phyloP scores from a whole-genome alignment of 805 yeast species.

The Saccharomycopsis selenospora region DNA sequence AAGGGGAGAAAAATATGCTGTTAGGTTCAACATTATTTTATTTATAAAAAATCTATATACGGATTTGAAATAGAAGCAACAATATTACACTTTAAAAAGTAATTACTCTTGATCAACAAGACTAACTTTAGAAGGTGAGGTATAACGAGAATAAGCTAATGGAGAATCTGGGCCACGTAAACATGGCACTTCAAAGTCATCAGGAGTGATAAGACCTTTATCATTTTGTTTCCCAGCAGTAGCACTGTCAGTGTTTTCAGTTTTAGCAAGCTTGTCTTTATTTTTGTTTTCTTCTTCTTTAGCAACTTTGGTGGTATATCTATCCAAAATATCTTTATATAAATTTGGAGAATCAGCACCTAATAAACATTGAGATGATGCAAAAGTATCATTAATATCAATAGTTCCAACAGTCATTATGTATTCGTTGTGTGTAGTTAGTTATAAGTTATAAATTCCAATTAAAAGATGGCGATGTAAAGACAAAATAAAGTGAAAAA shows the following conservation, averaged over 20 bases:
- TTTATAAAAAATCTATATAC: no score
- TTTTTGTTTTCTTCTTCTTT: background rate
- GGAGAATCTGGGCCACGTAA: conserved; percentile 21
- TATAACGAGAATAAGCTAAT: conserved; percentile 15
- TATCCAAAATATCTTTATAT: conserved; percentile 11
- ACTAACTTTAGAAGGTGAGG: background rate
- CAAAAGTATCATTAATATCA: background rate
- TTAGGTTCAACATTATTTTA: no score
- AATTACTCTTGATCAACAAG: conserved; percentile 1
- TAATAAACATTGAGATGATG: background rate
- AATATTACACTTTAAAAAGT: no score
- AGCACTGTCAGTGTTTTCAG: background rate
- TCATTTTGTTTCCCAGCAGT: conserved; percentile 1
- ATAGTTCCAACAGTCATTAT: background rate
- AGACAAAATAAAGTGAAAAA: no score
- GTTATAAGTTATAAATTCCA: no score
- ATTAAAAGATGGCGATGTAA: no score
- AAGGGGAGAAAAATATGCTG: no score
- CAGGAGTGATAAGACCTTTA: no score
- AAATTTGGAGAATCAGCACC: conserved; percentile 19
- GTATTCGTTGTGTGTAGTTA: no score
- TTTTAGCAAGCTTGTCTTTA: background rate
- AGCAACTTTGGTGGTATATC: background rate
- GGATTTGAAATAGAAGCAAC: no score
- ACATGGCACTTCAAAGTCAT: conserved; percentile 10